These are phyloP conservation scores for Hortiboletus campestris DNA, from an alignment of 768 basidiomycete genomes.

Conservation along the genomic window DNA sequence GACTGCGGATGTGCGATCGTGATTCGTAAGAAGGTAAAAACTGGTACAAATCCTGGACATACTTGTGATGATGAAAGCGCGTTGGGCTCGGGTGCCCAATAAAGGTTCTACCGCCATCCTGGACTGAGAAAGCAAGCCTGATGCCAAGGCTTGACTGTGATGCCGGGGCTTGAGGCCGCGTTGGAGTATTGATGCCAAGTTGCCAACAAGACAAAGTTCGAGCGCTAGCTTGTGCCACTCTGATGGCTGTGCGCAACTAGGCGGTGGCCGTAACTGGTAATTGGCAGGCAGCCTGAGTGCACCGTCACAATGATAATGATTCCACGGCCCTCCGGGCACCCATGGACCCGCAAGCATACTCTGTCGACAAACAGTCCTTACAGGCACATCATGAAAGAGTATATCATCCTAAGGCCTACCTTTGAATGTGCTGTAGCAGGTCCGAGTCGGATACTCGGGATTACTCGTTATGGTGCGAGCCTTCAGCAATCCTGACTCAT, in stretches of 20 bases:
- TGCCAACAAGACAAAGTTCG: neutral
- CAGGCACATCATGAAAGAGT: no score
- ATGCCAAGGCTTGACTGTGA: constrained; percentile 9
- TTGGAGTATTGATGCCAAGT: neutral
- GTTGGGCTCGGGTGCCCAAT: constrained; percentile 69
- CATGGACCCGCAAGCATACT: no score
- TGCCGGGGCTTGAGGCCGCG: constrained; percentile 4
- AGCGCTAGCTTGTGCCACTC: neutral
- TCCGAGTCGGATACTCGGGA: no score
- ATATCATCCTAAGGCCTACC: no score
- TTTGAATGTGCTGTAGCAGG: no score
- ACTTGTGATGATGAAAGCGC: constrained; percentile 72
- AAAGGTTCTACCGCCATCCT: constrained; percentile 72
- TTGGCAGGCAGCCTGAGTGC: no score
- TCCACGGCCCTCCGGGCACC: no score
- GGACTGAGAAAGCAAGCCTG: constrained; percentile 15
- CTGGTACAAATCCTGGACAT: constrained; percentile 25
- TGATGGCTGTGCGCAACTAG: constrained; percentile 19
- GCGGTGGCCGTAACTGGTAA: no score
- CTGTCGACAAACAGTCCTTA: no score
- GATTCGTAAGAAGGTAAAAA: constrained; percentile 3
- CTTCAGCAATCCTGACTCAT: no score
- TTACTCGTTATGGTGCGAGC: no score
- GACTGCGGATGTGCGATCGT: constrained; percentile 36
- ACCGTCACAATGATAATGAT: no score